Conservation (phyloP, 2,329 filamentous ascomycete species). For the Claviceps humidiphila region DNA sequence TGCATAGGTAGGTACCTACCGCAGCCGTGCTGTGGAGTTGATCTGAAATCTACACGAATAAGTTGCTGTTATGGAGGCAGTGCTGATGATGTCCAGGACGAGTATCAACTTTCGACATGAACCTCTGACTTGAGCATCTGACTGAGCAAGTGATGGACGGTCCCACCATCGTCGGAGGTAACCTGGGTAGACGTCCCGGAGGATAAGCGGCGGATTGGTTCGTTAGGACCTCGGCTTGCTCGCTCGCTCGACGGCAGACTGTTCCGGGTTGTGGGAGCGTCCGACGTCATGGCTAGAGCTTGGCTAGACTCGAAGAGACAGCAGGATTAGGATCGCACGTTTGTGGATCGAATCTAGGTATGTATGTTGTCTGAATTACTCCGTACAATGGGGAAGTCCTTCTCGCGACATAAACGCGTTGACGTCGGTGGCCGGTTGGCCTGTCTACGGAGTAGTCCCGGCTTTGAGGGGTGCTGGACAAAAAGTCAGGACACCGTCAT, state of each 20-base stretch:
- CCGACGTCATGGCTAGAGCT: not conserved
- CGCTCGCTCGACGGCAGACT: too few relatives aligned
- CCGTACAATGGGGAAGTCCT: not conserved
- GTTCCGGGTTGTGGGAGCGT: too few relatives aligned
- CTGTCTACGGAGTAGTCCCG: not conserved
- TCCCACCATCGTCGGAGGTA: not conserved
- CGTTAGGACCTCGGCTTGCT: too few relatives aligned
- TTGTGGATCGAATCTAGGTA: not conserved
- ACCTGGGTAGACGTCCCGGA: not conserved
- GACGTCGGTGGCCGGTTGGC: constrained; percentile 5
- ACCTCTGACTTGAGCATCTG: not conserved
- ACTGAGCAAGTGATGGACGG: not conserved
- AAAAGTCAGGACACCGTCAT: not conserved
- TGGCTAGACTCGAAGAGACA: not conserved
- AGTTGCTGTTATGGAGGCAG: too few relatives aligned
- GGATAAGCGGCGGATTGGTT: not conserved
- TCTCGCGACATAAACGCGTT: not conserved
- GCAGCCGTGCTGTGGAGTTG: too few relatives aligned
- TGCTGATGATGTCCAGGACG: too few relatives aligned
- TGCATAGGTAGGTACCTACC: too few relatives aligned
- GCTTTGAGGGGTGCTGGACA: not conserved
- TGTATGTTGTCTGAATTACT: not conserved
- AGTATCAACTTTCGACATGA: too few relatives aligned
- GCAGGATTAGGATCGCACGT: not conserved
- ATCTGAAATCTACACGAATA: too few relatives aligned